These are phyloP conservation scores for Trichoderma citrinoviride DNA, from an alignment of 2,329 filamentous ascomycete genomes.

Conservation along the genomic window DNA sequence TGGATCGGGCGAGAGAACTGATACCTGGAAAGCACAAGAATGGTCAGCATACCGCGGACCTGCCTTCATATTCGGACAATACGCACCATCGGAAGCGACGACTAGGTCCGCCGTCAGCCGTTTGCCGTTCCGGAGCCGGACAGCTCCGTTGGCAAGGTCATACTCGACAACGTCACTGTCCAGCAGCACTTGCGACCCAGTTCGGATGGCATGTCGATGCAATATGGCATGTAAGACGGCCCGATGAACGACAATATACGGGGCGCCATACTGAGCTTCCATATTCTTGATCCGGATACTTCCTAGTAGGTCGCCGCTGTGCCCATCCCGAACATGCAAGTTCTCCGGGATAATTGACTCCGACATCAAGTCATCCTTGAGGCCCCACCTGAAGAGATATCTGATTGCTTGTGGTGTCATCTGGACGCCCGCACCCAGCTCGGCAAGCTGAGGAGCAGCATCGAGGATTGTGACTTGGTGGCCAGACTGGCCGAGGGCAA, in stretches of 20 bases:
- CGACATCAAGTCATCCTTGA: slow-evolving; percentile 24
- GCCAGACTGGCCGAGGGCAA: slow-evolving; percentile 41
- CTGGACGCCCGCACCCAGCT: slow-evolving; percentile 33
- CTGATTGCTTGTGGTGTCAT: slow-evolving; percentile 35
- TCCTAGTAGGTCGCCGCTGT: slow-evolving; percentile 28
- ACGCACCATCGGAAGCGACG: slow-evolving; percentile 37
- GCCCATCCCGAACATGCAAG: slow-evolving; percentile 29
- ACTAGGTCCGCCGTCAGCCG: slow-evolving; percentile 33
- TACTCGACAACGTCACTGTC: slow-evolving; percentile 29
- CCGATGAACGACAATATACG: slow-evolving; percentile 38
- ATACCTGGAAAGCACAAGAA: slow-evolving; percentile 16
- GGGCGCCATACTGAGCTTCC: slow-evolving; percentile 30
- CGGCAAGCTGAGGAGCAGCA: slow-evolving; percentile 44
- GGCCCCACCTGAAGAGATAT: slow-evolving; percentile 34
- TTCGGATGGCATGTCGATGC: slow-evolving; percentile 29
- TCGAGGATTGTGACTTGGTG: slow-evolving; percentile 52
- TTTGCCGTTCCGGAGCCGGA: slow-evolving; percentile 28
- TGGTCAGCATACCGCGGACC: background rate
- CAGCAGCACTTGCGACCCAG: slow-evolving; percentile 29
- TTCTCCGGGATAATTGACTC: slow-evolving; percentile 25
- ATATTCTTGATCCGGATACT: slow-evolving; percentile 25
- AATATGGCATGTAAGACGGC: slow-evolving; percentile 37
- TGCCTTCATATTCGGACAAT: background rate
- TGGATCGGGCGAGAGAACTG: slow-evolving; percentile 32
- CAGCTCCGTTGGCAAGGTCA: slow-evolving; percentile 25